Percentiles rank a stretch among this genome's conserved stretches.
These are phyloP conservation scores for Choiromyces venosus DNA, from an alignment of 495 filamentous ascomycete genomes.

Conservation along the genomic window DNA sequence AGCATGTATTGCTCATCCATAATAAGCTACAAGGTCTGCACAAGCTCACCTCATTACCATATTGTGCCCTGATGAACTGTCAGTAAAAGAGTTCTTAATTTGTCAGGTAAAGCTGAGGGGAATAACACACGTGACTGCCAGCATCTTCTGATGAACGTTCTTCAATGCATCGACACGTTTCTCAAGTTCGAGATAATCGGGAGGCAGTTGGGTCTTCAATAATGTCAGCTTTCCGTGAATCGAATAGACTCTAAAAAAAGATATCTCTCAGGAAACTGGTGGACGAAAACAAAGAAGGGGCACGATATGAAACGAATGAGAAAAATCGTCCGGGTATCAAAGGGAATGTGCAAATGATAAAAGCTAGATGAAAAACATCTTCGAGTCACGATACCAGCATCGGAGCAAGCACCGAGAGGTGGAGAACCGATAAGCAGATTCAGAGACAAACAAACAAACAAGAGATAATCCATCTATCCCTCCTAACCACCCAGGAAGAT, in stretches of 20 bases:
- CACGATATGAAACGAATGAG: background rate
- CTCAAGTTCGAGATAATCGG: constrained; percentile 97
- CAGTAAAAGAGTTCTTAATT: constrained; percentile 24
- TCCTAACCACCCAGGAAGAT: constrained; percentile 12
- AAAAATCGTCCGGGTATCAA: background rate
- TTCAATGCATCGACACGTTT: constrained; percentile 97
- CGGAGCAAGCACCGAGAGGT: constrained; percentile 24
- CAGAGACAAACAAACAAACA: background rate
- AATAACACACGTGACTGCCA: constrained; percentile 80
- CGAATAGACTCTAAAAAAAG: constrained; percentile 18
- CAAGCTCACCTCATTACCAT: constrained; percentile 63
- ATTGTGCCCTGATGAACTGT: constrained; percentile 66
- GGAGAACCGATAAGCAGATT: constrained; percentile 23
- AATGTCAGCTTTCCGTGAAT: constrained; percentile 40
- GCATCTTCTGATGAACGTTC: constrained; percentile 91
- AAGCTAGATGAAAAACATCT: background rate
- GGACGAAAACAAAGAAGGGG: background rate
- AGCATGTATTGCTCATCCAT: constrained; percentile 2
- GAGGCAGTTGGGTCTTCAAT: constrained; percentile 79
- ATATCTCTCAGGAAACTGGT: background rate
- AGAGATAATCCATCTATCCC: background rate
- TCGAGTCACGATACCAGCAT: constrained; percentile 9
- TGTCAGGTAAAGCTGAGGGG: constrained; percentile 9
- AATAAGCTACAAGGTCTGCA: background rate
- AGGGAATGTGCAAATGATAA: background rate